Evolutionary conservation across 768 basidiomycete species (phyloP).

Genomic region (Kwoniella botswanensis): DNA sequence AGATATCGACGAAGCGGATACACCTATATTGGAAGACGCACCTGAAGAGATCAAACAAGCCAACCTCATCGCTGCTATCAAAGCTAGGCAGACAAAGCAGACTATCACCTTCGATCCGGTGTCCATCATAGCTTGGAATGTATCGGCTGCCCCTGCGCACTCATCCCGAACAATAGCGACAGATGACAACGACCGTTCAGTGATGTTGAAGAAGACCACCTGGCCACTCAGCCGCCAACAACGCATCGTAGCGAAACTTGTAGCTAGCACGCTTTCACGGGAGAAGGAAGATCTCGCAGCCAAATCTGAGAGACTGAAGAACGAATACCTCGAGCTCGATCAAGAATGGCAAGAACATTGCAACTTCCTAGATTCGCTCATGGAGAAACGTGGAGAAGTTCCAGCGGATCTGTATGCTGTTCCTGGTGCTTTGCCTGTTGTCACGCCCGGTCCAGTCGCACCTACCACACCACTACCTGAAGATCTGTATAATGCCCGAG

Average conservation of each 20-base stretch:
- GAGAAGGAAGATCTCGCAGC: constrained; percentile 19
- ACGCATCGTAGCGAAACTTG: constrained; percentile 11
- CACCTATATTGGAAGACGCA: constrained; percentile 27
- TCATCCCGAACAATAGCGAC: constrained; percentile 16
- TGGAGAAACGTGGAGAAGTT: constrained; percentile 47
- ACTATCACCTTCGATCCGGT: constrained; percentile 19
- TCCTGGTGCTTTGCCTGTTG: constrained; percentile 37
- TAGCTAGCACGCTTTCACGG: constrained; percentile 17
- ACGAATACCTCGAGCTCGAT: constrained; percentile 43
- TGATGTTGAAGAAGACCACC: background rate
- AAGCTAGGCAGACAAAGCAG: constrained; percentile 18
- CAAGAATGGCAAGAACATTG: constrained; percentile 48
- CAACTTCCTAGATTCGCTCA: constrained; percentile 33
- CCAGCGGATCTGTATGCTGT: constrained; percentile 43
- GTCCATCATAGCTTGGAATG: constrained; percentile 40
- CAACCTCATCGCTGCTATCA: constrained; percentile 33
- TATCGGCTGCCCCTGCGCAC: constrained; percentile 25
- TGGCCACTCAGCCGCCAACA: constrained; percentile 16
- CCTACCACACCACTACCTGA: constrained; percentile 42
- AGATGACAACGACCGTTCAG: constrained; percentile 3
- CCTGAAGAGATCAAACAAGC: constrained; percentile 25
- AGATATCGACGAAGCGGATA: constrained; percentile 29
- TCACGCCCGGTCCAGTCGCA: constrained; percentile 35
- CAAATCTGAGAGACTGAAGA: constrained; percentile 24
- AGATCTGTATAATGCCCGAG: constrained; percentile 39